These are phyloP conservation scores for Cicer yamashitae DNA, from an alignment of 306 rosid genomes.

Conservation along the genomic window DNA sequence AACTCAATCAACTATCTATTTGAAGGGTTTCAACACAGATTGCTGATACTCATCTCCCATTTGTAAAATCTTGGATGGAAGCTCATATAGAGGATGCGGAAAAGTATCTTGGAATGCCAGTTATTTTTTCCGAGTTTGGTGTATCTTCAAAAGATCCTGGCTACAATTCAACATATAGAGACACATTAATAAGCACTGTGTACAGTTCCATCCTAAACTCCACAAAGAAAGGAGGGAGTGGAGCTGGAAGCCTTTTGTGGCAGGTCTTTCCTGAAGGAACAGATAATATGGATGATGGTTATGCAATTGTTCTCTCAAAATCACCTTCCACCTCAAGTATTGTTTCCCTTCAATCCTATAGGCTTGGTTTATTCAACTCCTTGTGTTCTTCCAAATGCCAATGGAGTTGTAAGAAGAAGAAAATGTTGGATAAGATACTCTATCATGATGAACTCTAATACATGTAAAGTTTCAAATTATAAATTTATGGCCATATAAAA, in stretches of 20 bases:
- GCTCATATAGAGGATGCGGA: slow-evolving; percentile 95
- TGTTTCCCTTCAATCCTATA: slow-evolving; percentile 66
- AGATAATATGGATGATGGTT: slow-evolving; percentile 91
- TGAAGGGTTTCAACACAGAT: slow-evolving; percentile 63
- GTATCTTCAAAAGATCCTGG: slow-evolving; percentile 83
- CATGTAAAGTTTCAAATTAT: slow-evolving; percentile 11
- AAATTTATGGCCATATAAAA: slow-evolving; percentile 27
- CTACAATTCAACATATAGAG: slow-evolving; percentile 73
- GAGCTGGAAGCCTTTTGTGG: slow-evolving; percentile 87
- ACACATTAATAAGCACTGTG: slow-evolving; percentile 60
- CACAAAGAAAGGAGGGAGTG: slow-evolving; percentile 84
- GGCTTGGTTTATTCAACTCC: slow-evolving; percentile 67
- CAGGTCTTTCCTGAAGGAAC: slow-evolving; percentile 87
- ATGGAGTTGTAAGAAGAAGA: slow-evolving; percentile 84
- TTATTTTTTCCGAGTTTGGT: slow-evolving; percentile 83
- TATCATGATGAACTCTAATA: slow-evolving; percentile 54
- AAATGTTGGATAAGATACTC: slow-evolving; percentile 41
- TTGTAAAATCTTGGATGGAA: slow-evolving; percentile 86
- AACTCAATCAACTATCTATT: slow-evolving; percentile 21
- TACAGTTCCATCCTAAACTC: slow-evolving; percentile 64
- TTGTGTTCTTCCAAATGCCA: slow-evolving; percentile 69
- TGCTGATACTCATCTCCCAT: slow-evolving; percentile 71
- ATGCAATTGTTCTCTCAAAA: slow-evolving; percentile 73
- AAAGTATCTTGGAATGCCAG: slow-evolving; percentile 81
- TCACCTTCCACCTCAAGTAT: slow-evolving; percentile 69